Percentiles rank a stretch among this genome's conserved stretches.
Conservation (phyloP, 306 rosid genomes). For the Malus sylvestris region DNA sequence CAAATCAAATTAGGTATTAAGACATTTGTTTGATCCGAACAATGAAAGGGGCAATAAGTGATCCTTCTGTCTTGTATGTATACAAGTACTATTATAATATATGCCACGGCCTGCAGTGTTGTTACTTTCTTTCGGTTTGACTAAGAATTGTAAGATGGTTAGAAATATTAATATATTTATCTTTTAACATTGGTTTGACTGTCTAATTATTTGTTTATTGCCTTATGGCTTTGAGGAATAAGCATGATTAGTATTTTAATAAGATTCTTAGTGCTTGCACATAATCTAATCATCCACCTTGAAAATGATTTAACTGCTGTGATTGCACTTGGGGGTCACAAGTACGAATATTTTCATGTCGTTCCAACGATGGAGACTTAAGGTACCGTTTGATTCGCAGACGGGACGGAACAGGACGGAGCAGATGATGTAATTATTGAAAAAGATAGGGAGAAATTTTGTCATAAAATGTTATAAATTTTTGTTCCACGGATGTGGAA, state of each 20-base stretch:
- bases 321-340: background rate
- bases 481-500: no score
- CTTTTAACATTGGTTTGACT: background rate
- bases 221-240: background rate
- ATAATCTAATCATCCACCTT: no score
- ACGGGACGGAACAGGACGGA: no score
- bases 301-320: background rate
- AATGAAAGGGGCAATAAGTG: background rate
- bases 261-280: background rate
- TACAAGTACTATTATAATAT: background rate
- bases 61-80: background rate
- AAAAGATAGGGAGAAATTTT: no score
- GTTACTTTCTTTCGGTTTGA: background rate
- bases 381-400: no score
- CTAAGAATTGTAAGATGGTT: background rate
- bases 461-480: no score
- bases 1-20: background rate
- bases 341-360: background rate
- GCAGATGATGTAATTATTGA: no score
- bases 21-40: background rate
- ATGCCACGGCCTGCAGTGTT: slow-evolving; percentile 7
- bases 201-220: background rate
- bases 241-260: background rate
- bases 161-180: background rate
- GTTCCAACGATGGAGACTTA: background rate